Evolutionary conservation across 768 basidiomycete genomes (phyloP).

Genomic region (Macrocybe gigantea): DNA sequence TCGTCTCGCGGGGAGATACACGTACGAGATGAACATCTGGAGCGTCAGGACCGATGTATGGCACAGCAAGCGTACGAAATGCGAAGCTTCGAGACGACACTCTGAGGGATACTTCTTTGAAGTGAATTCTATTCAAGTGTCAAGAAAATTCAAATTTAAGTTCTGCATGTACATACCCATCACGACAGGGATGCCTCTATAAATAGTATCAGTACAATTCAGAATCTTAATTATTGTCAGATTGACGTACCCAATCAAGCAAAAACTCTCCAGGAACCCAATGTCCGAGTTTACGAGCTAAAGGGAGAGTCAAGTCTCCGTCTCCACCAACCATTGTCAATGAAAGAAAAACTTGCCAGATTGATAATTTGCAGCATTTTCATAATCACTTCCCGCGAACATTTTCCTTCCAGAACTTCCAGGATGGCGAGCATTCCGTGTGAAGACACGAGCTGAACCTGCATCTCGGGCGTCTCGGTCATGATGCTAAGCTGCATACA

Average conservation of each 20-base stretch:
- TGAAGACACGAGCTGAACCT: conserved; percentile 79
- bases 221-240: background rate
- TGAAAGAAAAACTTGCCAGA: conserved; percentile 42
- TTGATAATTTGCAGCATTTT: conserved; percentile 88
- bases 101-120: conserved; percentile 92
- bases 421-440: conserved; percentile 95
- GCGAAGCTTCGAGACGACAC: conserved; percentile 91
- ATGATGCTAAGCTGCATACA: conserved; percentile 63
- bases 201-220: conserved; percentile 4
- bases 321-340: background rate
- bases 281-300: conserved; percentile 69
- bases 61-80: conserved; percentile 89
- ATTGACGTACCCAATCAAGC: conserved; percentile 68
- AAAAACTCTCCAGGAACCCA: conserved; percentile 90
- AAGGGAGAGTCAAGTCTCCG: background rate
- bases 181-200: conserved; percentile 90
- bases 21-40: conserved; percentile 98
- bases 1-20: conserved; percentile 11
- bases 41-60: conserved; percentile 89
- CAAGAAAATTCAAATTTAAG: background rate
- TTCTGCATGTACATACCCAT: conserved; percentile 52
- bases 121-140: conserved; percentile 62
- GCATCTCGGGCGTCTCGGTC: conserved; percentile 78
- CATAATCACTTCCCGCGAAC: conserved; percentile 80
- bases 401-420: conserved; percentile 86